phyloP scores from a whole-genome alignment of 345 rosid genomes.

The Eucalyptus leucophloia region DNA sequence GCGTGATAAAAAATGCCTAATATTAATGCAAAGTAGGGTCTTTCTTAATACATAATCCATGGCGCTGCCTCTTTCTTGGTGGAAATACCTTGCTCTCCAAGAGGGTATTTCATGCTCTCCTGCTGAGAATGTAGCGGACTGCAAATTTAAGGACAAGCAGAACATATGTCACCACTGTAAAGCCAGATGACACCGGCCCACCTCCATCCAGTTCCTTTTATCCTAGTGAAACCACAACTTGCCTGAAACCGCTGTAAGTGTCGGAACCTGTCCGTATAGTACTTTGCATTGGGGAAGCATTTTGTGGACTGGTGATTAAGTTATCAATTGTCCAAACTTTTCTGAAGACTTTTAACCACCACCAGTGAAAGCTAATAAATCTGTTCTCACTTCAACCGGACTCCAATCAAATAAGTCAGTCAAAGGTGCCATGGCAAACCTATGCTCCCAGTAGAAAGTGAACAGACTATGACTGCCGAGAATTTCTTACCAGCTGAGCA shows the following conservation, averaged over 20 bases:
- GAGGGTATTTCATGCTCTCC: slow-evolving; percentile 68
- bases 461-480: neutral
- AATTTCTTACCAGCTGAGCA: slow-evolving; percentile 59
- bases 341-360: neutral
- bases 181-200: slow-evolving; percentile 96
- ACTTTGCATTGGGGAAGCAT: neutral
- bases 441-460: neutral
- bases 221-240: slow-evolving; percentile 42
- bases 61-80: neutral
- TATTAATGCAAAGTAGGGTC: too few relatives aligned
- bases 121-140: slow-evolving; percentile 55
- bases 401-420: neutral
- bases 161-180: slow-evolving; percentile 55
- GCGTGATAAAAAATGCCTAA: too few relatives aligned
- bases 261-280: slow-evolving; percentile 40
- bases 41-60: too few relatives aligned
- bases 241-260: slow-evolving; percentile 69
- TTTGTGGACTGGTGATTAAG: neutral
- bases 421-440: neutral
- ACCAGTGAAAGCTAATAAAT: neutral
- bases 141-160: slow-evolving; percentile 70
- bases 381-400: neutral
- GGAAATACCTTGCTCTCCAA: slow-evolving; percentile 61
- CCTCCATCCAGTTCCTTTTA: slow-evolving; percentile 78
- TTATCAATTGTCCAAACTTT: neutral